Conservation (phyloP, 2,329 filamentous ascomycete species). For the Lojkania enalia region DNA sequence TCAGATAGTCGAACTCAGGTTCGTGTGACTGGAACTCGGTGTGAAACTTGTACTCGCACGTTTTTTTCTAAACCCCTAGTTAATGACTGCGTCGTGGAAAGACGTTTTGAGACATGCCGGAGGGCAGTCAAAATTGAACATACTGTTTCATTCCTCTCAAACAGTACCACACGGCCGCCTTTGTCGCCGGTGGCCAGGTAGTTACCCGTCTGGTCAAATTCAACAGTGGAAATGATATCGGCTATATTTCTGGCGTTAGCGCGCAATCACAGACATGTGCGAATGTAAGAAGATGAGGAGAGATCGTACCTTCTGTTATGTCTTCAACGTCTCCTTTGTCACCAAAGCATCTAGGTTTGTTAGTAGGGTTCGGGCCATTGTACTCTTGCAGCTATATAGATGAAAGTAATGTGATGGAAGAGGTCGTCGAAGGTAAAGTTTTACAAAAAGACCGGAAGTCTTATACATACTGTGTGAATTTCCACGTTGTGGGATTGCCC, state of each 20-base stretch:
- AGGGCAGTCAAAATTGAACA: conserved; percentile 38
- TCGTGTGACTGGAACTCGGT: conserved; percentile 99
- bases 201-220: conserved; percentile 88
- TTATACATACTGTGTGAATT: conserved; percentile 95
- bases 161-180: conserved; percentile 80
- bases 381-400: not conserved
- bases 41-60: conserved; percentile 99
- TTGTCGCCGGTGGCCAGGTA: conserved; percentile 91
- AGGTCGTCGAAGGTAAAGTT: not conserved
- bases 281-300: conserved; percentile 4
- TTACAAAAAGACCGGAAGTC: too few relatives aligned
- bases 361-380: conserved; percentile 16
- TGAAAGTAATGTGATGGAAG: not conserved
- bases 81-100: conserved; percentile 1
- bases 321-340: conserved; percentile 99
- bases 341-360: conserved; percentile 82
- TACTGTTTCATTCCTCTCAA: conserved; percentile 95
- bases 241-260: conserved; percentile 53
- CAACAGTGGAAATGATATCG: conserved; percentile 89
- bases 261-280: too few relatives aligned
- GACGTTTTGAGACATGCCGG: not conserved
- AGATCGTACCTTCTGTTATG: conserved; percentile 81
- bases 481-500: conserved; percentile 94
- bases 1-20: conserved; percentile 98
- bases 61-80: conserved; percentile 78